Percentiles rank a stretch among this genome's conserved stretches.
Evolutionary conservation across 2,329 filamentous ascomycete species (phyloP).

Genomic region (Gaeumannomyces tritici): DNA sequence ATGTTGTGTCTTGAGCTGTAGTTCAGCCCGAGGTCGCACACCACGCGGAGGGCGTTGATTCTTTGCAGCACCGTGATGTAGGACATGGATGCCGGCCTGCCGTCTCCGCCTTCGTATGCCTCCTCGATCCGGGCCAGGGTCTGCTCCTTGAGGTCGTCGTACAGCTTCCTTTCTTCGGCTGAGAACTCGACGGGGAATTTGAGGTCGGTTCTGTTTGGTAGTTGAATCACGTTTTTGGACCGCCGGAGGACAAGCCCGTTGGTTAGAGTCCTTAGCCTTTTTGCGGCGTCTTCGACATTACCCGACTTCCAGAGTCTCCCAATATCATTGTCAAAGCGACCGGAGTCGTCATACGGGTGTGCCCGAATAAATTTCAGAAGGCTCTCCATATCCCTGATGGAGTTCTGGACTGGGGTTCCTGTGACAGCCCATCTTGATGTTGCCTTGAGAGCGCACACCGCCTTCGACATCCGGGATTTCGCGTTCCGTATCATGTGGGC

Average conservation of each 20-base stretch:
- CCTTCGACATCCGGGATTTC: conserved; percentile 22
- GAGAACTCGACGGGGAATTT: conserved; percentile 24
- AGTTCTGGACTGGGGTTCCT: conserved; percentile 39
- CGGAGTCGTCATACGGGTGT: conserved; percentile 28
- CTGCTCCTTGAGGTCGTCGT: conserved; percentile 19
- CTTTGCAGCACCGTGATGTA: conserved; percentile 32
- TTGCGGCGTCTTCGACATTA: conserved; percentile 23
- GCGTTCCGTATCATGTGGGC: conserved; percentile 30
- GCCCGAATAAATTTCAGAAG: conserved; percentile 32
- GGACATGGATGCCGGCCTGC: conserved; percentile 3
- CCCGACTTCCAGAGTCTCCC: conserved; percentile 26
- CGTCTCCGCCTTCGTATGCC: conserved; percentile 11
- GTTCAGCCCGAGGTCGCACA: conserved; percentile 34
- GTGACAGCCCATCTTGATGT: conserved; percentile 34
- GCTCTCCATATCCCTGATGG: conserved; percentile 27
- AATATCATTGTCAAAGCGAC: conserved; percentile 27
- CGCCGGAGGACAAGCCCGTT: conserved; percentile 28
- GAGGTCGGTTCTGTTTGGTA: conserved; percentile 25
- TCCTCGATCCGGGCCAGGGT: conserved; percentile 23
- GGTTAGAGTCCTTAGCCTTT: conserved; percentile 27
- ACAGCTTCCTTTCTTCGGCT: conserved; percentile 21
- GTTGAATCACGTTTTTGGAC: conserved; percentile 24
- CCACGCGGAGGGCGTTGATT: conserved; percentile 32
- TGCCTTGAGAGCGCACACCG: conserved; percentile 25
- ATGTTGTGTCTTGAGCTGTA: conserved; percentile 21